Evolutionary conservation across 139 green algal genomes (phyloP), one percentile per base, ranked within the genome.

Genomic region (Picochlorum sp.): DNA sequence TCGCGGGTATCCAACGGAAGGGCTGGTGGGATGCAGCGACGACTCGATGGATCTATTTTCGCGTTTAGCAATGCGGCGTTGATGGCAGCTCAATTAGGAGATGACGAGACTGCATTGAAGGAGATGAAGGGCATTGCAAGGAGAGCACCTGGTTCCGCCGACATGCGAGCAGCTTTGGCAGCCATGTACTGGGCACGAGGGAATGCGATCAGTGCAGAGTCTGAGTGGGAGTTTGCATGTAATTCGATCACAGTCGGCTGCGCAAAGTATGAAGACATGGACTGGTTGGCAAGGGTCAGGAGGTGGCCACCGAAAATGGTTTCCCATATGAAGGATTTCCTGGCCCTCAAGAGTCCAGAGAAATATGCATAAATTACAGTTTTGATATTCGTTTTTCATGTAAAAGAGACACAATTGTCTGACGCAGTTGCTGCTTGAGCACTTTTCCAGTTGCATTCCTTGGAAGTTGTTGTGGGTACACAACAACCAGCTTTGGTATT

Each of bases 91-190:
- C 81, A 93, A 69, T 65, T 91, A 49, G 86, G 85, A 1, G 74
- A 89, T 26, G 78, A 83, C 24, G 45, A 66, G 11, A 76, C 41
- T 5, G 85, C 84, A 1, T 24, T 76, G 3, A 56, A 63, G 13
- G 83, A 92, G 64, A 83, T 91, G 71, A 60, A 77, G 24, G 65
- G 67, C 34, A 83, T 92, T 28, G 71, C 83, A 6, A 71, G 88
- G 11, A 65, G 86, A 1, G 88, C 88, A 1, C 86, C 89, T 0
- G 89, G 88, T n/a, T 82, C 57, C 11, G 80, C 80, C 0, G 89
- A 96, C 76, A 90, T 91, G 75, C 71, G 88, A 0, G 88, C 83
- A 3, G 89, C 85, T 6, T 77, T 95, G 18, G 81, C 88, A 1
- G 86, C 89, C 4, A 65, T 94, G 47, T 89, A 90, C 63, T 96